Percentiles rank a stretch among this genome's conserved stretches.
Evolutionary conservation across 202 grass and related monocot genomes (phyloP).

Genomic region (Schoenoplectus triqueter): DNA sequence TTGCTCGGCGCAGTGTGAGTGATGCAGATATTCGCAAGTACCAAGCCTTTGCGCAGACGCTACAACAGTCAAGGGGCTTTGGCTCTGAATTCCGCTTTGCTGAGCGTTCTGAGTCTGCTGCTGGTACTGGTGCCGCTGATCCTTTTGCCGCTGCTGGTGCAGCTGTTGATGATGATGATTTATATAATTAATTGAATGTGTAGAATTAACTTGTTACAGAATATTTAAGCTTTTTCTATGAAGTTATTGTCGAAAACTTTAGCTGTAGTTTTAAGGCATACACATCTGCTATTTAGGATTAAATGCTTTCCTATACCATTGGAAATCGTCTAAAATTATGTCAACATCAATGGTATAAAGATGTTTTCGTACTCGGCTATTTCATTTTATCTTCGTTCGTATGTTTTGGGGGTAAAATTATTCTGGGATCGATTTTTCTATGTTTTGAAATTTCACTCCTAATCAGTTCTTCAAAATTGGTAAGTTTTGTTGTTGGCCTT

Average conservation of each 20-base stretch:
- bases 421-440: no score
- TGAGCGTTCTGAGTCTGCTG: constrained; percentile 40
- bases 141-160: constrained; percentile 44
- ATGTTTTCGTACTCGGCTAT: not conserved
- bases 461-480: no score
- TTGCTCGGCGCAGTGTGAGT: constrained; percentile 50
- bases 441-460: no score
- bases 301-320: constrained; percentile 22
- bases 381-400: not conserved
- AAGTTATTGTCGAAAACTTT: constrained; percentile 1
- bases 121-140: constrained; percentile 31
- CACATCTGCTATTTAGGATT: constrained; percentile 11
- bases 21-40: constrained; percentile 94
- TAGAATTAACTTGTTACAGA: constrained; percentile 31
- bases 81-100: constrained; percentile 86
- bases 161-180: constrained; percentile 48
- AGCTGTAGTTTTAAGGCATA: constrained; percentile 31
- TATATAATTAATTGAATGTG: constrained; percentile 46
- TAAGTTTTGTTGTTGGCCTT: no score
- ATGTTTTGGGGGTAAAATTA: not conserved
- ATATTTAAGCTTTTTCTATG: constrained; percentile 5
- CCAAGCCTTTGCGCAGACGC: constrained; percentile 88
- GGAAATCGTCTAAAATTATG: not conserved
- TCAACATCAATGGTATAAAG: not conserved
- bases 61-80: constrained; percentile 81